Evolutionary conservation across 192 early-diverging fungal species (phyloP).

Genomic region (Phycomyces blakesleeanus): DNA sequence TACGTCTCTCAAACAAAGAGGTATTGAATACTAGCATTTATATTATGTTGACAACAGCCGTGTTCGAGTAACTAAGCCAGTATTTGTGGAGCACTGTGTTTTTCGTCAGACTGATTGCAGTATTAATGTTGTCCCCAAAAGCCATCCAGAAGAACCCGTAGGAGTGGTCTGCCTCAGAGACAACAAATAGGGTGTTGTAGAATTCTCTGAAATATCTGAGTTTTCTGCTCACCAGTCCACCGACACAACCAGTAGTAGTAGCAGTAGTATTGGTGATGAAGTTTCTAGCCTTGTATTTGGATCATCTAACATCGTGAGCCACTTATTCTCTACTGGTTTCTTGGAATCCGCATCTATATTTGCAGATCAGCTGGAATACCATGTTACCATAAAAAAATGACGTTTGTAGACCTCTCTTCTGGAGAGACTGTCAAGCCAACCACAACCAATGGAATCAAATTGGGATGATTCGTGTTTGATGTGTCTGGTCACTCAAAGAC

Average conservation of each 20-base stretch:
- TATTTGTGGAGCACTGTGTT: conserved; percentile 82
- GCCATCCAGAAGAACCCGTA: conserved; percentile 74
- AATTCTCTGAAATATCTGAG: conserved; percentile 89
- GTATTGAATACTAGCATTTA: conserved; percentile 78
- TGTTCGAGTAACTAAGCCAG: conserved; percentile 85
- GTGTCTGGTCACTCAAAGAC: conserved; percentile 75
- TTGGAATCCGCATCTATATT: conserved; percentile 66
- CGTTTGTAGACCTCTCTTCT: conserved; percentile 64
- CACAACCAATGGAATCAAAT: conserved; percentile 83
- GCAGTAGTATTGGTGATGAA: no score
- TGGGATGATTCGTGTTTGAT: conserved; percentile 96
- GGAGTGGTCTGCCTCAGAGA: conserved; percentile 85
- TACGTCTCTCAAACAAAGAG: conserved; percentile 62
- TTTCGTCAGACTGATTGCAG: conserved; percentile 78
- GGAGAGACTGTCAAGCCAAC: conserved; percentile 62
- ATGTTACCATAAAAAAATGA: conserved; percentile 92
- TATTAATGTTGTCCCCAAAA: conserved; percentile 85
- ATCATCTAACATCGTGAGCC: conserved; percentile 92
- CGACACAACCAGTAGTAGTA: no score
- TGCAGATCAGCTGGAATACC: conserved; percentile 75
- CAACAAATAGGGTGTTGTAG: conserved; percentile 74
- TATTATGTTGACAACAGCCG: conserved; percentile 96
- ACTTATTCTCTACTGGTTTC: conserved; percentile 86
- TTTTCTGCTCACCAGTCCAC: conserved; percentile 60
- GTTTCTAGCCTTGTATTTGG: conserved; percentile 65